Base-by-base conservation (phyloP, 2,329 filamentous ascomycete species). In the Diaporthe amygdali region DNA sequence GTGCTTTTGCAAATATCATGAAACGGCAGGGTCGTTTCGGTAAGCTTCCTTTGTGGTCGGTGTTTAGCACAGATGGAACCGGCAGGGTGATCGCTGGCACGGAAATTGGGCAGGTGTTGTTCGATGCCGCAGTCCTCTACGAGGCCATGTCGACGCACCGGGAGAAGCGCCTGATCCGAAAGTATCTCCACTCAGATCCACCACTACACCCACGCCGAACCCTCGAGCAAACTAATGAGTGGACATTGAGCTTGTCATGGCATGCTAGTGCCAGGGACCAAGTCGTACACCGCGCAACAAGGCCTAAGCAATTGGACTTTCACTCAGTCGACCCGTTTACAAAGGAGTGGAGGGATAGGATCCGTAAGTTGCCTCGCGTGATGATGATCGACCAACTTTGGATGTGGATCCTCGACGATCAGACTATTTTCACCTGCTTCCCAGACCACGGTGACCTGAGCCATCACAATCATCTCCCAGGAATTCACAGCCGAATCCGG, bases 191-290 rank as follows among this genome's bases (percentile, higher is more conserved):
- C 17, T 20, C 67, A 0, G 72, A 82, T 1, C 77, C 82, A 0
- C 83, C 80, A 7, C 74, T 82, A 0, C 85, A 87, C 70, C 81
- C 83, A 0, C 79, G 85, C 0, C 76, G 85, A 0, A 87, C 85
- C 0, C 76, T 87, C 0, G 85, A 87, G 55, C 85, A 87, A 71
- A 82, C 81, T 0, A 86, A 84, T 70, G 82, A 82, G 51, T 81
- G 81, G 78, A 82, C 80, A 2, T 76, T 84, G 2, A 76, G 79
- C 27, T 41, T 72, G 25, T 72, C 71, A 5, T 72, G 71, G 4
- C 80, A 82, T 39, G 83, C 82, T 0, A 76, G 79, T 0, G 80
- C 82, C n/a, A 73, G 76, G 4, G 83, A 85, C 39, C 83, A 85
- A 54, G 83, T 85, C 0, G 78, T 85, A 1, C 84, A 83, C 49